A percentile compares a stretch with the other conserved stretches of the same genome.
Conservation (phyloP, 2,329 filamentous ascomycete species). For the Talaromyces sp. region DNA sequence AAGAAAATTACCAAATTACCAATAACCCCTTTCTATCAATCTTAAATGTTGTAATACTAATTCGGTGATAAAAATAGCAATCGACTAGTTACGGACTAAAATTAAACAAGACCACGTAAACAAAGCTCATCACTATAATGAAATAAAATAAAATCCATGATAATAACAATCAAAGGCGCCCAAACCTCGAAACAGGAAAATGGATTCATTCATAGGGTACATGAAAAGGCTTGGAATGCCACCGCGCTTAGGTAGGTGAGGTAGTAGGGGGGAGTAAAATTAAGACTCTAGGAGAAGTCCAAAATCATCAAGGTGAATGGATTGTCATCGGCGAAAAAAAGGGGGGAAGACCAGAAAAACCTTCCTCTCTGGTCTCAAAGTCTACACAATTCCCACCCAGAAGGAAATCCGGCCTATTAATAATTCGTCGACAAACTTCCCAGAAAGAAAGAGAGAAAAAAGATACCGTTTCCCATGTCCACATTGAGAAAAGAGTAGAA, state of each 20-base stretch:
- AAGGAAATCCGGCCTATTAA: background rate
- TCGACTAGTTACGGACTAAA: background rate
- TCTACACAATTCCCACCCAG: background rate
- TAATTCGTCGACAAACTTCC: background rate
- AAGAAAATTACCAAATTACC: background rate
- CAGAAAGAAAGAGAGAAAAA: background rate
- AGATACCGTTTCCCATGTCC: background rate
- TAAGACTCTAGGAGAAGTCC: background rate
- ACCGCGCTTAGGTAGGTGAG: background rate
- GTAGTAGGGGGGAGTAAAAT: background rate
- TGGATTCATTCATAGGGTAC: background rate
- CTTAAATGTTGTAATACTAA: background rate
- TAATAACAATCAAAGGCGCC: background rate
- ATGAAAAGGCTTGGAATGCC: background rate
- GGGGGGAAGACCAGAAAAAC: background rate
- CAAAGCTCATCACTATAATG: background rate
- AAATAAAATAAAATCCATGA: background rate
- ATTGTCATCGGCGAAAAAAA: background rate
- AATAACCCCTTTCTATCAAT: background rate
- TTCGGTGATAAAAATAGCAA: background rate
- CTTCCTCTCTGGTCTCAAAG: background rate
- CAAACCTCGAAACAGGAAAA: background rate
- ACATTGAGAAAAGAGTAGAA: background rate
- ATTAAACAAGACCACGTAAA: background rate
- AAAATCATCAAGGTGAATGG: background rate